Evolutionary conservation across 768 basidiomycete genomes (phyloP).

Genomic region (Lentinula aciculospora): DNA sequence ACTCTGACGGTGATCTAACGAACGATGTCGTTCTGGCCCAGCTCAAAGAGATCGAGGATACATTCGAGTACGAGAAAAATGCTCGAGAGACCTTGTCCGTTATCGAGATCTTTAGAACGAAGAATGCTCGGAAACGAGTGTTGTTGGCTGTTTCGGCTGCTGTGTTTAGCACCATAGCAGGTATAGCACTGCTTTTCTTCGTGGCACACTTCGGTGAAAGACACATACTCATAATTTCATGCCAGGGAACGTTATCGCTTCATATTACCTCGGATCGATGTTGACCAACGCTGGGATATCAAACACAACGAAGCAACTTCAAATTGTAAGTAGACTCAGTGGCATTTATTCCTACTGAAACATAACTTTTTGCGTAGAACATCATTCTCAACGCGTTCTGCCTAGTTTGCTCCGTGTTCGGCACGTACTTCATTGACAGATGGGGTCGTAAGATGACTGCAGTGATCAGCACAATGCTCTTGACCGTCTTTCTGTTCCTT

Average conservation of each 20-base stretch:
- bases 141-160: slow-evolving; percentile 14
- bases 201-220: not conserved
- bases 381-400: slow-evolving; percentile 19
- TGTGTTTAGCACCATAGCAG: slow-evolving; percentile 19
- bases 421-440: slow-evolving; percentile 16
- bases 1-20: slow-evolving; percentile 19
- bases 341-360: not conserved
- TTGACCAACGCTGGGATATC: slow-evolving; percentile 16
- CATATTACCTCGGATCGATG: slow-evolving; percentile 18
- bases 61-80: slow-evolving; percentile 23
- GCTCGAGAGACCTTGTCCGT: slow-evolving; percentile 13
- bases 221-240: not conserved
- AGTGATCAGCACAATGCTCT: slow-evolving; percentile 13
- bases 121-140: slow-evolving; percentile 16
- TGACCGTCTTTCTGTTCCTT: slow-evolving; percentile 17
- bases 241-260: slow-evolving; percentile 17
- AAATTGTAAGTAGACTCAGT: slow-evolving; percentile 12
- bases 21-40: slow-evolving; percentile 22
- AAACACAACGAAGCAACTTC: slow-evolving; percentile 15
- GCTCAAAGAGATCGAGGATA: slow-evolving; percentile 27
- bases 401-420: slow-evolving; percentile 14
- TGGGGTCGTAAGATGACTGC: slow-evolving; percentile 18
- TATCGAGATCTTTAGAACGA: slow-evolving; percentile 15
- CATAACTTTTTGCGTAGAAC: slow-evolving; percentile 10
- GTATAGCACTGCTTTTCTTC: not conserved